Evolutionary conservation across 129 eudicot genomes (phyloP).

Genomic region (Calendula officinalis): DNA sequence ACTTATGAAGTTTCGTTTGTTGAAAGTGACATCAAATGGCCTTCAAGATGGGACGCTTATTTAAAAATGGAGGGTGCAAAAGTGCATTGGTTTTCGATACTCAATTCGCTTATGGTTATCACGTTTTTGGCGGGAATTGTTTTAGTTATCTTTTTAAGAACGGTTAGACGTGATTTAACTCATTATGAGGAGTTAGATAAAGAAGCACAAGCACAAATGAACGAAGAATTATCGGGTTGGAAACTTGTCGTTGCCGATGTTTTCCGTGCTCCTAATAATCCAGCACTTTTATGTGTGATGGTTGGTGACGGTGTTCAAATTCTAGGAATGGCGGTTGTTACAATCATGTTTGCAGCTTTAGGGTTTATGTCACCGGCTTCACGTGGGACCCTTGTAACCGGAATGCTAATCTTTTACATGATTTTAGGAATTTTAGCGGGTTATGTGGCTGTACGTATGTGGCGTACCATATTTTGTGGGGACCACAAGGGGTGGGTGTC

Average conservation of each 20-base stretch:
- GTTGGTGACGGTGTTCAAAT: constrained; percentile 78
- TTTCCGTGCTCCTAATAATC: constrained; percentile 59
- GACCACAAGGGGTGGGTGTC: constrained; percentile 63
- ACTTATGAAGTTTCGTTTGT: constrained; percentile 60
- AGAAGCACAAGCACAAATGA: constrained; percentile 80
- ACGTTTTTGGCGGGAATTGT: constrained; percentile 70
- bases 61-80: constrained; percentile 79
- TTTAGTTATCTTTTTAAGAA: constrained; percentile 62
- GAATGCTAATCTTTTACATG: constrained; percentile 68
- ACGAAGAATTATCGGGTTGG: constrained; percentile 81
- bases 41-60: constrained; percentile 81
- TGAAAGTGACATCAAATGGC: constrained; percentile 78
- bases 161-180: constrained; percentile 60
- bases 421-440: constrained; percentile 70
- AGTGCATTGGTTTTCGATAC: constrained; percentile 74
- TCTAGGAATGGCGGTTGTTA: constrained; percentile 75
- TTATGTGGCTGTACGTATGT: constrained; percentile 68
- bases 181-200: constrained; percentile 70
- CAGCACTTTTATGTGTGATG: constrained; percentile 65
- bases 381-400: constrained; percentile 59
- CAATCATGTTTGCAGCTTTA: constrained; percentile 65
- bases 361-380: constrained; percentile 82
- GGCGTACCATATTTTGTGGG: constrained; percentile 62
- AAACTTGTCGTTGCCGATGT: constrained; percentile 76
- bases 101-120: constrained; percentile 71